Base-by-base conservation (phyloP, 441 rosid species). In the Pelargonium australe region DNA sequence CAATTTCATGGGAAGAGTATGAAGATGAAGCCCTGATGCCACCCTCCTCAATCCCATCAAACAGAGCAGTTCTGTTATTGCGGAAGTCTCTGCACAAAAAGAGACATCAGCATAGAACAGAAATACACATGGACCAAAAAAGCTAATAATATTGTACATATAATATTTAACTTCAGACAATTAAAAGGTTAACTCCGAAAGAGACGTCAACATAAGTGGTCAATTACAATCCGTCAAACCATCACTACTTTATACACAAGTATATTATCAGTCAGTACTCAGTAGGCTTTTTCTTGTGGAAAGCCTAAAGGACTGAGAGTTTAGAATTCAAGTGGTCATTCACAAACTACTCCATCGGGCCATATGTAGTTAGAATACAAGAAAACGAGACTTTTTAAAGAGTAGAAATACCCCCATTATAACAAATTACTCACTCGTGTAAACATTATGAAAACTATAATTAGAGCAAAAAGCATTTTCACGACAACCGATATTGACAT, bases 1-100 rank as follows among this genome's bases (percentile, higher is more conserved):
- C 83, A 73, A 90, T 90, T 81, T 92, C 98, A 74, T 86, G 93
- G 28, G 98, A 83, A 12, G 81, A 84, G 83, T 85, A 92, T 19
- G 94, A 84, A 77, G 97, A 74, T 5, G 97, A 80, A 60, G 92
- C 91, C 79, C 95, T 85, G 73, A 89, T 85, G 72, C 99, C 98
- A 77, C 98, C 97, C 76, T 95, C 99, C 79, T 90, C 96, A n/a
- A 90, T 85, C 66, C 96, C 93, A 78, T 95, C 98, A 78, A 90
- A 95, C 55, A 92, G 96, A 53, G 91, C 81, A 63, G 84, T 79
- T 83, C 86, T 89, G 58, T 78, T 82, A 75, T 79, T 85, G 64
- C 92, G 92, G 58, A 74, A 70, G 72, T 95, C 98, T 88, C 98
- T 95, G 83, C 66, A 74, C 5, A 13, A 45, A 74, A 69, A 61